A percentile compares a stretch with the other conserved stretches of the same genome.
These are phyloP conservation scores for Saksenaea oblongispora DNA, from an alignment of 371 early-diverging fungal genomes.

Conservation along the genomic window DNA sequence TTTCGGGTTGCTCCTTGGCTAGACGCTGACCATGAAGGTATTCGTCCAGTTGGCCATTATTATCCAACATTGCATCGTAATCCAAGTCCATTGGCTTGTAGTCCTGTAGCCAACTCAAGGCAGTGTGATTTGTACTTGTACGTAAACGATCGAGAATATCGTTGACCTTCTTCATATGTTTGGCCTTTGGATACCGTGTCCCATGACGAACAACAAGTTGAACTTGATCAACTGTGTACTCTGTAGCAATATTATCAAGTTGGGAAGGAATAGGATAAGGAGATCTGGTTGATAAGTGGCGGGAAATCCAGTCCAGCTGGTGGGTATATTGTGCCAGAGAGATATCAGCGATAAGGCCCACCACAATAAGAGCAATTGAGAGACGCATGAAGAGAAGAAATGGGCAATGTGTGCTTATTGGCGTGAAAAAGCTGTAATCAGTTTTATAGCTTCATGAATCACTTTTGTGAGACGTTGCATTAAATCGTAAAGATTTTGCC, in stretches of 20 bases:
- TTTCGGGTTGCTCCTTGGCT: neutral
- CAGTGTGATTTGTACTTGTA: conserved; percentile 6
- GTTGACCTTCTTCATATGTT: conserved; percentile 19
- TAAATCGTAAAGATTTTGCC: neutral
- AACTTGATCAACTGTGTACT: conserved; percentile 18
- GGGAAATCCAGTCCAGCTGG: conserved; percentile 6
- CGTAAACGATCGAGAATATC: conserved; percentile 9
- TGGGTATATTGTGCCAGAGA: neutral
- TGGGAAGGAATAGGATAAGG: neutral
- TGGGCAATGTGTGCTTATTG: neutral
- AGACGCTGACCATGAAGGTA: conserved; percentile 26
- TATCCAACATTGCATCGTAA: conserved; percentile 11
- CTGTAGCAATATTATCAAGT: neutral
- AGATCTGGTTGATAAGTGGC: neutral
- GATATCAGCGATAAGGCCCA: neutral
- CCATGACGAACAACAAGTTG: conserved; percentile 39
- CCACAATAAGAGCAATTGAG: neutral
- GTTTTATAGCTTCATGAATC: neutral
- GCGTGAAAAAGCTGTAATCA: neutral
- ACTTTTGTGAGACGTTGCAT: neutral
- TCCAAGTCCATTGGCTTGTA: conserved; percentile 15
- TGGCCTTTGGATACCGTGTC: conserved; percentile 24
- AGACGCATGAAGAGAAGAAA: neutral
- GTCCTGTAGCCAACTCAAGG: conserved; percentile 18
- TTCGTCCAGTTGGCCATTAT: conserved; percentile 24